phyloP scores from a whole-genome alignment of 164 flowering plant genomes.

The Magnolia sinica region DNA sequence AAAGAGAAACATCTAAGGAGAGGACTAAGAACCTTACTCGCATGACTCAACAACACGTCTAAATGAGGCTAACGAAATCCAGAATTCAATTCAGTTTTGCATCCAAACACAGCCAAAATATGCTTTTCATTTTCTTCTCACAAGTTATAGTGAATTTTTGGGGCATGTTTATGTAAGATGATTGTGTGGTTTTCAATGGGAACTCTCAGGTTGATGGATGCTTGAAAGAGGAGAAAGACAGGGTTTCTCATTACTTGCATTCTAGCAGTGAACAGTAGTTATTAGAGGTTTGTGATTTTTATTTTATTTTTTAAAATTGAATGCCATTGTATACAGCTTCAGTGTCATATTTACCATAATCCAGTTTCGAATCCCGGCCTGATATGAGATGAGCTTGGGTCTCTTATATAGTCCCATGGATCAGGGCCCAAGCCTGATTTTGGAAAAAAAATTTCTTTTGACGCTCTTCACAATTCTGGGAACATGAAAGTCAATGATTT shows the following conservation, averaged over 20 bases:
- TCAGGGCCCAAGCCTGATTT: neutral
- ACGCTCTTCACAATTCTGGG: no score
- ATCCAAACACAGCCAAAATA: no score
- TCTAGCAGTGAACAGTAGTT: slow-evolving; percentile 74
- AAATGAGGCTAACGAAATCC: no score
- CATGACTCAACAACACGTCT: no score
- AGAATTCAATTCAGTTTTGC: no score
- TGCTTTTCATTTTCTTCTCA: neutral
- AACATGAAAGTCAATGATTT: no score
- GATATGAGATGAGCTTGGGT: neutral
- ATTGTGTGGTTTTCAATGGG: slow-evolving; percentile 7
- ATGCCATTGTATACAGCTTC: neutral
- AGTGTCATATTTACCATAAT: neutral
- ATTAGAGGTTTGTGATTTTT: slow-evolving; percentile 46
- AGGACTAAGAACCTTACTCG: no score
- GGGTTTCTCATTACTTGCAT: slow-evolving; percentile 80
- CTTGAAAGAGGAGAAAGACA: slow-evolving; percentile 74
- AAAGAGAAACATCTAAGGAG: no score
- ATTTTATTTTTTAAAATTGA: neutral
- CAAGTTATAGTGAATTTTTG: no score
- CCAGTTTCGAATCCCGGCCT: neutral
- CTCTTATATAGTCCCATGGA: neutral
- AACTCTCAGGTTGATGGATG: slow-evolving; percentile 78
- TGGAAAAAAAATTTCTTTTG: neutral
- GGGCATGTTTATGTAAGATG: neutral